Evolutionary conservation across 1,284 basidiomycete species (phyloP).

Genomic region (Ganoderma sinense): DNA sequence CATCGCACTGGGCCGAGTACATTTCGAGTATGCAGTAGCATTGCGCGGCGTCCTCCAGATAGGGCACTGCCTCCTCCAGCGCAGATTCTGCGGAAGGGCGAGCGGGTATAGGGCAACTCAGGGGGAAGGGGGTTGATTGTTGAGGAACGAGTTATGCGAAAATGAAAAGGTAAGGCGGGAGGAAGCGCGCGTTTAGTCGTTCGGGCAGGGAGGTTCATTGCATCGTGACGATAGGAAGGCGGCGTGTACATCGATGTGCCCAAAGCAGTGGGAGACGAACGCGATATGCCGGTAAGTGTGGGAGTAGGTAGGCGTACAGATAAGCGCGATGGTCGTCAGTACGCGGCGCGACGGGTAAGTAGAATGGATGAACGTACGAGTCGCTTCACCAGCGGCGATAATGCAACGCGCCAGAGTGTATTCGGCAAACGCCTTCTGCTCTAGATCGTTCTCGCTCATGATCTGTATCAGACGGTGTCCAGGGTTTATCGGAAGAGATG

Average conservation of each 20-base stretch:
- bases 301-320: not conserved
- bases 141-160: not conserved
- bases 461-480: slow-evolving; percentile 51
- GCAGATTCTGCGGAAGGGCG: slow-evolving; percentile 44
- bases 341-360: not conserved
- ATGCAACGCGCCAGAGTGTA: slow-evolving; percentile 78
- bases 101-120: not conserved
- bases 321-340: not conserved
- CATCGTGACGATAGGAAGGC: not conserved
- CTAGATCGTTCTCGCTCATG: slow-evolving; percentile 72
- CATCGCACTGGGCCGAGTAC: slow-evolving; percentile 64
- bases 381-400: slow-evolving; percentile 50
- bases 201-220: not conserved
- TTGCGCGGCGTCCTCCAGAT: slow-evolving; percentile 57
- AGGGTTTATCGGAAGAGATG: not conserved
- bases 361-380: slow-evolving; percentile 25
- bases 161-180: not conserved
- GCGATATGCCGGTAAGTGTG: not conserved
- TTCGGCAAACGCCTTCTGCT: slow-evolving; percentile 77
- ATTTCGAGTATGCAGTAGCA: slow-evolving; percentile 70
- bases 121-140: not conserved
- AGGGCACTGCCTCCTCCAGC: slow-evolving; percentile 42
- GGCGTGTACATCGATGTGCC: not conserved
- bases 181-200: not conserved
- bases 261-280: not conserved